Base-by-base conservation (phyloP, 176 grass and related monocot genomes). In the Hordeum marinum region DNA sequence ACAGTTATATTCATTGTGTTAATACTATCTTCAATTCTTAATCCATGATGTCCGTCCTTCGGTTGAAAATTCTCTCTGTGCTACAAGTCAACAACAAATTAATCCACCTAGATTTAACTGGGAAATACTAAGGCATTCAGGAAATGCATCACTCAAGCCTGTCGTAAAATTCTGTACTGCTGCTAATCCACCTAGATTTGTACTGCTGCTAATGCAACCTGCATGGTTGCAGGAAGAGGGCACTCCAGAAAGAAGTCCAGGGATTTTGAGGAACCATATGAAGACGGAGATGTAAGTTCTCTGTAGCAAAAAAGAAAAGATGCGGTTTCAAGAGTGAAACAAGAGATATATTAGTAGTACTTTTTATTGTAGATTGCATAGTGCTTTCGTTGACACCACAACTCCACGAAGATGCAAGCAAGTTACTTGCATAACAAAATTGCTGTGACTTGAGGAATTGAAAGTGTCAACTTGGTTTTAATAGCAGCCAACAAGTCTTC, bases 211-310 rank as follows among this genome's bases (percentile, higher is more conserved):
- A 52, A 80, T 68, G 27, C 54, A 62, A 23, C 48, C 23, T 80
- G 13, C 15, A 35, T 76, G 31, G 27, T 75, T 70, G 71, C 93
- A 99, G 93, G 71, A 73, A 82, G 71, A 82, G 65, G 82, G 24
- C 91, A 79, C 77, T 94, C 79, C n/a, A 91, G 81, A 82, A 87
- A 77, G 24, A 90, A 86, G 48, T 86, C 71, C 20, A 85, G 60
- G 17, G 84, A 88, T 66, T 63, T 89, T 4, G 80, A 86, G 17
- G 89, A 95, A 86, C 80, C 55, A 75, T 79, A 83, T 55, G 83
- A 89, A 77, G 84, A 83, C 7, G 17, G 24, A 1, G 46, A 50
- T 90, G 96, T 99, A 91, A 94, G 88, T 82, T 86, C 26, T 79
- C 45, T 32, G 4, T 31, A 39, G 21, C 18, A 46, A 46, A 64